Conservation (phyloP, 208 protist species). For the Entamoeba invadens region DNA sequence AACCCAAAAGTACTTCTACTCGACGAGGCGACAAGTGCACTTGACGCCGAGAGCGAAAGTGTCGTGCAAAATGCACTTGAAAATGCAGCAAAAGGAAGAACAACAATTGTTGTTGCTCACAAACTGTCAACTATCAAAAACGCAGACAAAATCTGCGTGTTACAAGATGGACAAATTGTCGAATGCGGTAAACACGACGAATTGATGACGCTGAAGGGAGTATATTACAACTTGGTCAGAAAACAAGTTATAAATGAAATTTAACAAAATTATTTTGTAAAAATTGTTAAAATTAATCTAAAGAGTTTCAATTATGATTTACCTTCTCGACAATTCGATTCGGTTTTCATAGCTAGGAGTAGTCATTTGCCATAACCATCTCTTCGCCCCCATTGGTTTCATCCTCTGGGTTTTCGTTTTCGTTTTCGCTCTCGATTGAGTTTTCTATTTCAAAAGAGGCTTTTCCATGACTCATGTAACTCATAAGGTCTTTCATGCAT, state of each 20-base stretch:
- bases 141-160: conserved; percentile 71
- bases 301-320: no score
- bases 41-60: conserved; percentile 63
- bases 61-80: conserved; percentile 61
- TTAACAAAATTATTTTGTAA: no score
- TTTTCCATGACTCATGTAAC: no score
- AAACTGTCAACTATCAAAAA: conserved; percentile 64
- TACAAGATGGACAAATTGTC: conserved; percentile 59
- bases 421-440: no score
- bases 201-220: conserved; percentile 24
- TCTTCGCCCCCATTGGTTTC: no score
- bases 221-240: neutral
- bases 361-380: no score
- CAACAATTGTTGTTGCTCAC: conserved; percentile 72
- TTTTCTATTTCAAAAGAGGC: no score
- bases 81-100: conserved; percentile 54
- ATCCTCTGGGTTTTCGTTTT: no score
- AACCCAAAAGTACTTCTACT: conserved; percentile 62
- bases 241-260: neutral
- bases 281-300: no score
- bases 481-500: no score
- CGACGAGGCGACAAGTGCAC: conserved; percentile 68
- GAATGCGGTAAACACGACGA: conserved; percentile 62
- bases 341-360: no score
- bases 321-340: no score